Evolutionary conservation across 208 protist species (phyloP).

Genomic region (Borovskyia barvae): DNA sequence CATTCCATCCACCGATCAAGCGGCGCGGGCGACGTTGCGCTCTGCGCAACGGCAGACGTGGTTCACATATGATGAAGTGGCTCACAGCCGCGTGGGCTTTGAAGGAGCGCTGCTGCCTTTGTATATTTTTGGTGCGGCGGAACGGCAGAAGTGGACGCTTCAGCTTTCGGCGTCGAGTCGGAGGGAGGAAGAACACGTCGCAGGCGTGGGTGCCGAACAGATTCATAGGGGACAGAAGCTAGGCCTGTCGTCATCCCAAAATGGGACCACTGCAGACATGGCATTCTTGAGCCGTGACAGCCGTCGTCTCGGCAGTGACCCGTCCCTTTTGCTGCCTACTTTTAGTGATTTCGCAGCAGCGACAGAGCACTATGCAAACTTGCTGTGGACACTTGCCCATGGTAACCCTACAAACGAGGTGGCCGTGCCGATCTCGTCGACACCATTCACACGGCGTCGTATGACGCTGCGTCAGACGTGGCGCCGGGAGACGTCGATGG

Average conservation of each 20-base stretch:
- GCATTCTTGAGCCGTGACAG: too few species aligned
- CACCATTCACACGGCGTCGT: background rate
- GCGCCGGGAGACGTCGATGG: background rate
- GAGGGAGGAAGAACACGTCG: background rate
- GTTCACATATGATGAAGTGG: constrained; percentile 10
- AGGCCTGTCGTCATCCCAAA: too few species aligned
- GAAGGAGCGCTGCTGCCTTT: constrained; percentile 12
- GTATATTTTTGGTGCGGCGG: constrained; percentile 10
- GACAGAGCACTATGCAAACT: too few species aligned
- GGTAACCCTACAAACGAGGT: too few species aligned
- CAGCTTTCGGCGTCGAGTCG: background rate
- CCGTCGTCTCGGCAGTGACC: too few species aligned
- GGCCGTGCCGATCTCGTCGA: too few species aligned
- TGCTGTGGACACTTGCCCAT: too few species aligned
- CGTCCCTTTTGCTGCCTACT: too few species aligned
- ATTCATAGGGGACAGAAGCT: too few species aligned
- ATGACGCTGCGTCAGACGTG: constrained; percentile 1
- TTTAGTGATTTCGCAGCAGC: too few species aligned
- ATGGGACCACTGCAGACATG: too few species aligned
- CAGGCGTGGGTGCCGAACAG: background rate
- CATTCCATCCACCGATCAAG: constrained; percentile 11
- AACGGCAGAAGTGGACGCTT: background rate
- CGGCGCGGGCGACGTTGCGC: constrained; percentile 1
- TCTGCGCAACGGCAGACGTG: constrained; percentile 13
- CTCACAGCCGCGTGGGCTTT: constrained; percentile 6